Conservation (phyloP, 2,329 filamentous ascomycete genomes). For the Aspergillus fructus region DNA sequence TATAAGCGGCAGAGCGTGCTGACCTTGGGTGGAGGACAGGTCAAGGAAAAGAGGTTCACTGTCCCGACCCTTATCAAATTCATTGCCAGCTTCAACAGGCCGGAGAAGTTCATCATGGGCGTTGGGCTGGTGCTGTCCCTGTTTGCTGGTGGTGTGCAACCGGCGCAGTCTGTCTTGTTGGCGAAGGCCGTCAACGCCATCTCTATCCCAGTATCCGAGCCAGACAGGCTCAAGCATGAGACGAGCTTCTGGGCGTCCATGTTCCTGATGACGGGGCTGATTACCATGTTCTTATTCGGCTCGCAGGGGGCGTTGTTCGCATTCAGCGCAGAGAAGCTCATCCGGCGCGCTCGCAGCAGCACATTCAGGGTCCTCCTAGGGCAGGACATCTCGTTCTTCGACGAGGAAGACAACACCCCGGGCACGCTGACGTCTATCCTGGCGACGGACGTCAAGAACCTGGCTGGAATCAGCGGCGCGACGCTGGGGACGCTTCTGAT, state of each 20-base stretch:
- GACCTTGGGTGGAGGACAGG: not conserved
- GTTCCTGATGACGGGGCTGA: constrained; percentile 77
- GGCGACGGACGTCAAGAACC: constrained; percentile 65
- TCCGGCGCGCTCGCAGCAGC: constrained; percentile 74
- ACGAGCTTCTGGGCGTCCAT: constrained; percentile 82
- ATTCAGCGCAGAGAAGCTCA: constrained; percentile 76
- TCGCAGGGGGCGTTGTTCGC: constrained; percentile 72
- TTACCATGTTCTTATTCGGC: constrained; percentile 66
- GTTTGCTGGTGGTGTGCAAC: constrained; percentile 76
- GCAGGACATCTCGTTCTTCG: constrained; percentile 31
- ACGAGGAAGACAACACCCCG: constrained; percentile 21
- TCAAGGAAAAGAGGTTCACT: constrained; percentile 41
- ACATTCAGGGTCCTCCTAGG: constrained; percentile 26
- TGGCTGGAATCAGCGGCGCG: constrained; percentile 62
- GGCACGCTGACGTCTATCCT: constrained; percentile 72
- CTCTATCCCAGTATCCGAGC: constrained; percentile 54
- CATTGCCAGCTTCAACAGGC: constrained; percentile 72
- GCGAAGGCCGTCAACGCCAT: constrained; percentile 77
- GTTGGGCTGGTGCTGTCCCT: constrained; percentile 68
- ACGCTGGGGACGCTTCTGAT: constrained; percentile 79
- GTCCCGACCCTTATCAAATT: constrained; percentile 73
- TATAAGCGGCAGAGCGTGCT: not conserved
- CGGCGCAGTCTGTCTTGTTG: constrained; percentile 73
- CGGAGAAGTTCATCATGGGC: constrained; percentile 69
- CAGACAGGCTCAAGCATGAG: constrained; percentile 60